Conservation (phyloP, 768 basidiomycete species). For the Sistotremastrum suecicum region DNA sequence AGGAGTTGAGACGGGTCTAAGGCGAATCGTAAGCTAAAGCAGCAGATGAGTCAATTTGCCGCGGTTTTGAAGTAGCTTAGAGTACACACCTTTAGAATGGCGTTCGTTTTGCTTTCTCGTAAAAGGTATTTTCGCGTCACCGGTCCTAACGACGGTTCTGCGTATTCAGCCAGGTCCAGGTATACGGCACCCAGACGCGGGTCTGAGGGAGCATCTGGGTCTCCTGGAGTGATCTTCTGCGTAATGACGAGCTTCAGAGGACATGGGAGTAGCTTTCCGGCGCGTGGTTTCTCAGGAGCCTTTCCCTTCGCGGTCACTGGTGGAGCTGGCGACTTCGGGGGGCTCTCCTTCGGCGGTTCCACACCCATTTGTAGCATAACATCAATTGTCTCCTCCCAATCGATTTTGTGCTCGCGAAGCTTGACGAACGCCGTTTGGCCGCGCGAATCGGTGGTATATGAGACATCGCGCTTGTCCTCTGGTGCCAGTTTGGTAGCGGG, state of each 20-base stretch:
- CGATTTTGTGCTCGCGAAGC: constrained; percentile 50
- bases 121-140: constrained; percentile 55
- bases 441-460: constrained; percentile 24
- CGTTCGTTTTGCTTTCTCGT: constrained; percentile 64
- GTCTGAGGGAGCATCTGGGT: constrained; percentile 39
- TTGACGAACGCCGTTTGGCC: constrained; percentile 47
- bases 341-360: constrained; percentile 27
- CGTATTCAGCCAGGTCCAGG: constrained; percentile 67
- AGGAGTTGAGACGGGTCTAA: constrained; percentile 47
- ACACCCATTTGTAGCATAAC: constrained; percentile 48
- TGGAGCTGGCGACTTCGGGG: neutral
- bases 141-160: constrained; percentile 27
- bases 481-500: neutral
- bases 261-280: constrained; percentile 31
- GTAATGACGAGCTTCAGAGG: constrained; percentile 55
- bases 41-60: neutral
- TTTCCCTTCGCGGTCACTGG: no score
- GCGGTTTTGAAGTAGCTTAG: neutral
- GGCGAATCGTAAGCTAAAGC: constrained; percentile 41
- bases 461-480: neutral
- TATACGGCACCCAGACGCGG: constrained; percentile 50
- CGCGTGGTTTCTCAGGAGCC: no score
- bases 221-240: constrained; percentile 41
- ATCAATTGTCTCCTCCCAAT: constrained; percentile 45
- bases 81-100: constrained; percentile 48